Conservation (phyloP, 2,329 filamentous ascomycete genomes). For the Drechslerella coelobrocha region DNA sequence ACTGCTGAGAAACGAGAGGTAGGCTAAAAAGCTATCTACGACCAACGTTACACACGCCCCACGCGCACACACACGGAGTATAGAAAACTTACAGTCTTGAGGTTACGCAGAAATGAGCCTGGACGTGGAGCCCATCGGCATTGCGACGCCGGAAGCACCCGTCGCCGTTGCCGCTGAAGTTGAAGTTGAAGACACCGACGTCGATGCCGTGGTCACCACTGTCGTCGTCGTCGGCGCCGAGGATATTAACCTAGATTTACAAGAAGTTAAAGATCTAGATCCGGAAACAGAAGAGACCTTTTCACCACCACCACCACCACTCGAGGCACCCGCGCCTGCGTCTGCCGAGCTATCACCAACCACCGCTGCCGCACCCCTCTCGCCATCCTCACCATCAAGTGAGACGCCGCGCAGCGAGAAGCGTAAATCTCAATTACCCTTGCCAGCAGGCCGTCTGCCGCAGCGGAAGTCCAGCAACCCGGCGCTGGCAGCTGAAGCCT, state of each 20-base stretch:
- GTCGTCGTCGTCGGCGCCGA: no score
- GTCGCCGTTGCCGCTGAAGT: conserved; percentile 78
- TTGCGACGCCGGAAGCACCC: conserved; percentile 83
- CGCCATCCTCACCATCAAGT: conserved; percentile 8
- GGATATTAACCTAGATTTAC: no score
- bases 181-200: background rate
- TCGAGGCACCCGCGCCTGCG: no score
- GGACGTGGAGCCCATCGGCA: conserved; percentile 51
- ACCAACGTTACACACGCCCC: no score
- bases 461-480: conserved; percentile 35
- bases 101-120: background rate
- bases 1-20: no score
- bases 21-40: no score
- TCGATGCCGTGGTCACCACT: no score
- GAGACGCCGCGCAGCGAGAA: conserved; percentile 23
- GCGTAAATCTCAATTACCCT: conserved; percentile 30
- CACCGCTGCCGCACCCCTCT: background rate
- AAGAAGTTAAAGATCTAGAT: no score
- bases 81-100: no score
- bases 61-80: no score
- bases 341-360: conserved; percentile 5
- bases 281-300: no score
- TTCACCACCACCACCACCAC: no score
- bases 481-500: background rate
- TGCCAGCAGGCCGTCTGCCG: conserved; percentile 38